phyloP scores from a whole-genome alignment of 2,329 filamentous ascomycete species.

The Zymoseptoria brevis region DNA sequence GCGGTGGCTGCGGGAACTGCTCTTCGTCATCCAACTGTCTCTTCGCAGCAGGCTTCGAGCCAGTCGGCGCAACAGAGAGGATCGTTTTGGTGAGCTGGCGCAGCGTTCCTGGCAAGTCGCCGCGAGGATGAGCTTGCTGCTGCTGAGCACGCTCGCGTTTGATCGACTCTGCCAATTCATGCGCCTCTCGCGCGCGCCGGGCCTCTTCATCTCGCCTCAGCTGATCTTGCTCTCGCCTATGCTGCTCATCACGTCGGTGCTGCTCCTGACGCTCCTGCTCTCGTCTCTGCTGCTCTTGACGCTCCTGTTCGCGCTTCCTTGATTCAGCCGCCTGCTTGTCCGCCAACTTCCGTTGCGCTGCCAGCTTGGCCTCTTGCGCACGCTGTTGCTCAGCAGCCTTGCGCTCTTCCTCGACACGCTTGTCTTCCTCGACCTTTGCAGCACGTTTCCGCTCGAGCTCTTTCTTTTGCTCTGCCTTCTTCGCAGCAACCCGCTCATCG shows the following conservation, averaged over 20 bases:
- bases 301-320: constrained; percentile 33
- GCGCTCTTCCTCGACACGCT: constrained; percentile 22
- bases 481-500: constrained; percentile 71
- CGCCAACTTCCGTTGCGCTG: constrained; percentile 31
- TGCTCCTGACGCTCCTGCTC: constrained; percentile 34
- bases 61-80: constrained; percentile 49
- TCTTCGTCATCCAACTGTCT: constrained; percentile 59
- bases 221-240: constrained; percentile 31
- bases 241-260: constrained; percentile 22
- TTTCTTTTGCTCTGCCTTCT: constrained; percentile 72
- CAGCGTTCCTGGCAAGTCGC: constrained; percentile 44
- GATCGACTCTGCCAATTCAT: constrained; percentile 30
- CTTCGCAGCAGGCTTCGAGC: constrained; percentile 61
- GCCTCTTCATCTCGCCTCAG: constrained; percentile 22
- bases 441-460: constrained; percentile 72
- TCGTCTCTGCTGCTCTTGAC: constrained; percentile 30
- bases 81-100: constrained; percentile 56
- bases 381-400: constrained; percentile 33
- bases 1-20: constrained; percentile 46
- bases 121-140: constrained; percentile 32
- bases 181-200: constrained; percentile 25
- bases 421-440: constrained; percentile 50
- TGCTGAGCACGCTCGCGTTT: constrained; percentile 29
- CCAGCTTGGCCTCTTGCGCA: constrained; percentile 29
- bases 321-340: constrained; percentile 42